Evolutionary conservation across 2,329 filamentous ascomycete species (phyloP), one percentile per base, ranked within the genome.

Genomic region (Epichloe amarillans): DNA sequence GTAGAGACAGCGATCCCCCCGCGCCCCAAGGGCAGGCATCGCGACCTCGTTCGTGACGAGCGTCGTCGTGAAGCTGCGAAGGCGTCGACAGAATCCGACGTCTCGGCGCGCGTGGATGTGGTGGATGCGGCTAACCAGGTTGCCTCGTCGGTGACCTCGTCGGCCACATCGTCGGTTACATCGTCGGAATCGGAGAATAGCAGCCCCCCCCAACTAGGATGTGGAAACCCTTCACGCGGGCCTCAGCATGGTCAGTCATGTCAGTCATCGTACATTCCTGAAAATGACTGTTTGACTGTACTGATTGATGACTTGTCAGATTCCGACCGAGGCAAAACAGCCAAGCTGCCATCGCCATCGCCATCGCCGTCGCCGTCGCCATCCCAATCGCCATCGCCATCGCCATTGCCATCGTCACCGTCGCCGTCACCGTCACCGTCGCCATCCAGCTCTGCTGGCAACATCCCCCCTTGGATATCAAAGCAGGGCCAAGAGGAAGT

Each of bases 41-140:
- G 48, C n/a, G 48, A 50, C 36, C 21, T 50, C 19, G 19, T 50
- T 38, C 48, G 48, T 41, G 48, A 50, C n/a, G 42, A 50, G 42
- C 48, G 48, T 1, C 41, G 41, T 12, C 48, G 48, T 3, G 48
- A 50, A 23, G 48, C 48, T 7, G 41, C 35, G 1, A 26, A 26
- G 47, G 21, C 39, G 17, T 35, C 30, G 8, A 14, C 36, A 1
- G 23, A n/a, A 6, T 40, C 23, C n/a, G 37, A 39, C 19, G n/a
- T 15, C 21, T 19, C 15, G 30, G 7, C 44, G 17, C 14, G 17
- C 26, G 26, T 30, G 8, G 26, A 26, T 4, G 26, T 30, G 43
- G 33, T 14, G 14, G 33, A 49, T 43, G 39, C 4, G 4, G 17
- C 23, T 17, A 10, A 6, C 33, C 12, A 46, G 10, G 5, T 14